Conservation (phyloP, 192 early-diverging fungal species). For the Gamsiella multidivaricata region DNA sequence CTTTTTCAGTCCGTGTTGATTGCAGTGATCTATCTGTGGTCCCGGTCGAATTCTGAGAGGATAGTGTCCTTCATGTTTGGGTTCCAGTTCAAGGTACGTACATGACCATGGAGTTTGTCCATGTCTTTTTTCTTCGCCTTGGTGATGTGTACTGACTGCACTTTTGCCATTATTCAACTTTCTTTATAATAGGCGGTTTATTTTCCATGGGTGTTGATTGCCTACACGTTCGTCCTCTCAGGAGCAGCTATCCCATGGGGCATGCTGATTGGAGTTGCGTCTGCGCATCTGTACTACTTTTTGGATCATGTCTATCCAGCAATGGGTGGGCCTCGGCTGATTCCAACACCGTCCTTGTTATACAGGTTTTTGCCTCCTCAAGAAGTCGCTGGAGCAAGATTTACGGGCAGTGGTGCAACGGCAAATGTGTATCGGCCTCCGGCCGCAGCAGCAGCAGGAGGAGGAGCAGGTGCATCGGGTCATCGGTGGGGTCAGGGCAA, state of each 20-base stretch:
- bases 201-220: slow-evolving; percentile 80
- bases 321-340: slow-evolving; percentile 69
- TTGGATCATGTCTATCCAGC: slow-evolving; percentile 73
- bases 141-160: too few relatives aligned
- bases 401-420: slow-evolving; percentile 12
- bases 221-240: slow-evolving; percentile 60
- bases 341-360: slow-evolving; percentile 74
- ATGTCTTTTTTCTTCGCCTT: too few relatives aligned
- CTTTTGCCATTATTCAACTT: background rate
- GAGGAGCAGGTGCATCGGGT: slow-evolving; percentile 46
- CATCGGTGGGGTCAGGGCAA: slow-evolving; percentile 66
- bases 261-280: slow-evolving; percentile 73
- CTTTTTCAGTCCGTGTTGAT: slow-evolving; percentile 43
- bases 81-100: slow-evolving; percentile 41
- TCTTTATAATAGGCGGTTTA: slow-evolving; percentile 58
- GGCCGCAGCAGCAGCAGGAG: background rate
- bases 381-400: slow-evolving; percentile 45
- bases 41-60: slow-evolving; percentile 35
- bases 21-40: slow-evolving; percentile 46
- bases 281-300: slow-evolving; percentile 82
- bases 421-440: slow-evolving; percentile 18
- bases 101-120: too few relatives aligned
- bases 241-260: slow-evolving; percentile 56
- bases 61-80: slow-evolving; percentile 54
- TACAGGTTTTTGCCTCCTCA: slow-evolving; percentile 59